phyloP scores from a whole-genome alignment of 306 rosid genomes.

The Acacia crassicarpa region DNA sequence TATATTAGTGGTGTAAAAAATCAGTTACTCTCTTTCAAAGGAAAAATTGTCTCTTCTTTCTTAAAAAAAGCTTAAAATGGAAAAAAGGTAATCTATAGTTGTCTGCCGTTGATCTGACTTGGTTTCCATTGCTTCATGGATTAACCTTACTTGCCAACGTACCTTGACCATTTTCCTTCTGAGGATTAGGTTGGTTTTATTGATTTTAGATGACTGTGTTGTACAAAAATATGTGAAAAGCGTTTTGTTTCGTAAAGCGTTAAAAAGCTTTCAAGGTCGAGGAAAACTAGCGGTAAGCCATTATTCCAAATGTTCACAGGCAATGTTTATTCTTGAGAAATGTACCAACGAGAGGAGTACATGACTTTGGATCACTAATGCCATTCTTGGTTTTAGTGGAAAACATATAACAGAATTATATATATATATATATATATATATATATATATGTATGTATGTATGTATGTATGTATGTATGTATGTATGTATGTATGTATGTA shows the following conservation, averaged over 20 bases:
- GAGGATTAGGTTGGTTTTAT: not conserved
- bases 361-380: not conserved
- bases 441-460: too few relatives aligned
- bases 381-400: not conserved
- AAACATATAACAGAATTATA: too few relatives aligned
- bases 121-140: not conserved
- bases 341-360: not conserved
- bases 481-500: too few relatives aligned
- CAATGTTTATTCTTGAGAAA: too few relatives aligned
- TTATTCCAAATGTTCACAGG: too few relatives aligned
- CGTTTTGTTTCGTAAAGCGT: too few relatives aligned
- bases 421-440: too few relatives aligned
- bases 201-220: too few relatives aligned
- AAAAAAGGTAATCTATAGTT: not conserved
- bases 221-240: too few relatives aligned
- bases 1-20: slow-evolving; percentile 53
- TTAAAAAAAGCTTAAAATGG: slow-evolving; percentile 15
- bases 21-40: slow-evolving; percentile 19
- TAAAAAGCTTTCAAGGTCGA: too few relatives aligned
- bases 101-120: not conserved
- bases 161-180: not conserved
- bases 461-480: too few relatives aligned
- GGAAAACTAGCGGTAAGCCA: too few relatives aligned
- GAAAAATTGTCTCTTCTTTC: slow-evolving; percentile 10
- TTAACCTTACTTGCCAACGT: not conserved